phyloP scores from a whole-genome alignment of 441 rosid species.

The Adansonia madagascariensis region DNA sequence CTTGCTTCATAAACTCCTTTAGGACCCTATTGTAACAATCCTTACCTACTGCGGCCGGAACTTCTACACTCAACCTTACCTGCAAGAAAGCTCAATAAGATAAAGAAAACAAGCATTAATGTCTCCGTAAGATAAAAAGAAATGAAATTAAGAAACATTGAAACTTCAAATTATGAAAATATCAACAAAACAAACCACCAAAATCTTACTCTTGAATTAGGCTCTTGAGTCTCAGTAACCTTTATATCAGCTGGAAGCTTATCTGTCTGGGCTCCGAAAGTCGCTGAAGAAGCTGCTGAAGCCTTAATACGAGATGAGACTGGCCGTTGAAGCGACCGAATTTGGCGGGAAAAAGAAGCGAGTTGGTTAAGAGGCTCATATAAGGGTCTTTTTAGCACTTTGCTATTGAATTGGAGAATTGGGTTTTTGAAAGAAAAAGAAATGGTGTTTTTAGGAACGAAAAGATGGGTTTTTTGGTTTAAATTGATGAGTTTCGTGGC shows the following conservation, averaged over 20 bases:
- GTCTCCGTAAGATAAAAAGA: neutral
- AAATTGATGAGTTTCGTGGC: conserved; percentile 39
- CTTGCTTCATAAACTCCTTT: conserved; percentile 66
- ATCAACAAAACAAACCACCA: neutral
- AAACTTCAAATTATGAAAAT: neutral
- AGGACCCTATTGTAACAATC: conserved; percentile 78
- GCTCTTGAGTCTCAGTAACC: conserved; percentile 59
- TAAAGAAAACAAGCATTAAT: neutral
- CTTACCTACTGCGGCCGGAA: conserved; percentile 70
- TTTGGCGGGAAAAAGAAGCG: conserved; percentile 39
- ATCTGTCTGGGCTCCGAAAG: conserved; percentile 48
- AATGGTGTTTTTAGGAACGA: conserved; percentile 19
- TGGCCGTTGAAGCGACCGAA: conserved; percentile 31
- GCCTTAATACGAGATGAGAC: conserved; percentile 31
- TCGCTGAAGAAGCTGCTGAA: conserved; percentile 40
- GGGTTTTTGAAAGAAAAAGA: conserved; percentile 32
- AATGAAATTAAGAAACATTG: neutral
- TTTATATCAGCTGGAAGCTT: conserved; percentile 72
- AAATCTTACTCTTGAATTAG: conserved; percentile 70
- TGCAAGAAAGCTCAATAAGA: conserved; percentile 29
- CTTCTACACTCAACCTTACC: conserved; percentile 79
- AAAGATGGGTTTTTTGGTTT: conserved; percentile 22
- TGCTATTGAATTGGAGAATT: conserved; percentile 35
- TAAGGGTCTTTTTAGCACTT: conserved; percentile 23
- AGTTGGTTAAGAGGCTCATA: conserved; percentile 31